Base-by-base conservation (phyloP, 257 asterid genomes). In the Solanum sparsipilum region DNA sequence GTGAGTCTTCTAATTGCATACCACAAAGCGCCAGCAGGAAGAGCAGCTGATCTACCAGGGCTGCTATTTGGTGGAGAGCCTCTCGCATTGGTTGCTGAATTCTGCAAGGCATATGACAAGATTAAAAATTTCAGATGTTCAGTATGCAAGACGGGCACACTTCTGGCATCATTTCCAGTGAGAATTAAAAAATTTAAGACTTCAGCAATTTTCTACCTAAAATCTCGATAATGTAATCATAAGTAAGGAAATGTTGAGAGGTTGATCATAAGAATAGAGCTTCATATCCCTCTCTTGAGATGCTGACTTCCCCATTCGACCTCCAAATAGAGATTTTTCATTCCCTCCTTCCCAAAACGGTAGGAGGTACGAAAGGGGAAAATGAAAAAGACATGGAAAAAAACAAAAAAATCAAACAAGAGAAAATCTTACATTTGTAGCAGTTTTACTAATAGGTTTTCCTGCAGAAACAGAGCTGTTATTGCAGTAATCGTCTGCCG, bases 11-110 rank as follows among this genome's bases (percentile, higher is more conserved):
- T 81, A 35, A 90, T 78, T 75, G 32, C 68, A 79, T 94, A 96
- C 99, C 99, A 97, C 81, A 94, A 96, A 56, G 99, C 98, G 29
- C 98, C 98, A 87, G 96, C 98, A 36, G 99, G 99, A 56, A 95
- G 98, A 90, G 96, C 96, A 90, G 92, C 93, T 88, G 98, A 96
- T 92, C 96, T 93, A 21, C 98, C 98, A 83, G 96, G 91, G 92
- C 98, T 97, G 93, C 96, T 95, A 91, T 92, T 93, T 88, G 99
- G 99, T 3, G 93, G 94, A 88, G 94, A 92, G 88, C 86, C 86
- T 89, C 86, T 90, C 32, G 52, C 41, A 83, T 76, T 75, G 91
- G 86, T 89, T 68, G 72, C 86, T 9, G 90, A 63, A 87, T 65
- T 90, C 94, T 92, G 98, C 90, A 67, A 58, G 41, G 73, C 15